Evolutionary conservation across 179 eudicot genomes (phyloP), one percentile per base, ranked within the genome.

Genomic region (Beta lomatogona): DNA sequence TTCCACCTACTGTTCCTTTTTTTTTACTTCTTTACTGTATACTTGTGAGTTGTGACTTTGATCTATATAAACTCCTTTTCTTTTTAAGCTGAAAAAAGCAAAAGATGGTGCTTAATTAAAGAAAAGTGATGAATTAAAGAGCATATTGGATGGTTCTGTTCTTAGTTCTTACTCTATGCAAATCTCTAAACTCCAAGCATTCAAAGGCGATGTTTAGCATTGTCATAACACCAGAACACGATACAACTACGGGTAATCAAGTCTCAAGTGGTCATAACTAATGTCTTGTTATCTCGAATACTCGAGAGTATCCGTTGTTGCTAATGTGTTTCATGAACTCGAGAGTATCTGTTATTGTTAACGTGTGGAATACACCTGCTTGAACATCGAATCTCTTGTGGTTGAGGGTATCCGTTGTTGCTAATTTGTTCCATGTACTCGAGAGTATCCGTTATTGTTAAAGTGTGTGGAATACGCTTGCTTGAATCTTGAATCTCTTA

Each of bases 21-120:
- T 48, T 45, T 31, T n/a, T n/a, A 25, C 79, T 76, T 75, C 54
- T 71, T 76, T 22, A 59, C 21, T 68, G 63, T 58, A 36, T 36
- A 36, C 2, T 36, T 36, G 76, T 46, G 60, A 50, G 55, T 57
- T 58, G 76, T 70, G 77, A 79, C 15, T 79, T 52, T 71, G 76
- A 63, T 59, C 41, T 69, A 48, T 48, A n/a, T 21, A 13, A 50
- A 66, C 75, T 75, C 63, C 67, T 80, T 80, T 46, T 45, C 66
- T 75, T 75, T 60, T 0, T 1, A 59, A 76, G 79, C 3, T 59
- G n/a, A 60, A 28, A 31, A 45, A 48, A 59, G n/a, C 45, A n/a
- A 60, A 41, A 76, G 66, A 41, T 57, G 7, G 66, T 55, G 50
- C 18, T 75, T 53, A 52, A 1, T 46, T 18, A 46, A 28, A 46